Evolutionary conservation across 768 basidiomycete genomes (phyloP), one percentile per base, ranked within the genome.

Genomic region (Pleurotus salmoneostramineus): DNA sequence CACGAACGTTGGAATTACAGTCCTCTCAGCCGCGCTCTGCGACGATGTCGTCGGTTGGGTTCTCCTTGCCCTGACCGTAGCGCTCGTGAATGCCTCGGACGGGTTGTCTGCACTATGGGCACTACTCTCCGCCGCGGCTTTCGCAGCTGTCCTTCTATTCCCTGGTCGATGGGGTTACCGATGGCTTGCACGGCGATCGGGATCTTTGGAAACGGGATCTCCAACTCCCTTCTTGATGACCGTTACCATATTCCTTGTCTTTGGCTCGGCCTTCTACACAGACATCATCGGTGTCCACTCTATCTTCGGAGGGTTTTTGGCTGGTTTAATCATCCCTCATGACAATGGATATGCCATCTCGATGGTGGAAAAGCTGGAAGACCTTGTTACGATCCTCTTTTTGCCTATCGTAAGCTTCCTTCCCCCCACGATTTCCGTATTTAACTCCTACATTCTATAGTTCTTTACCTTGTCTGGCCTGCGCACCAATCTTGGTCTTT

Each of bases 401-500:
- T 64, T 95, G 34, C 92, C 92, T 5, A 76, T 93, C 58, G 90
- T 91, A 67, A 59, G 88, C 70, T 27, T 10, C 15, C 6, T 45
- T n/a, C n/a, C 44, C 6, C 14, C 12, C 27, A 45, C 17, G 4
- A 50, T 21, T 46, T 36, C 21, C 36, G 54, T 58, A 48, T 44
- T 12, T 33, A 34, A 12, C 11, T 17, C 35, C 42, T 31, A 27
- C 14, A 45, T 63, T 46, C n/a, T 6, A 12, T 59, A 89, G 88
- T 93, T 93, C 72, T 95, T 93, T 68, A 78, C 84, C 0, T 77
- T 88, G 3, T 91, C 90, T 0, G 93, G 93, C 35, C 69, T 97
- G 55, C 77, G 73, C 56, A 97, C 94, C 21, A 85, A 97, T 71
- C 74, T 97, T 5, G 87, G 89, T 1, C 69, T 90, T 21, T 77